Percentiles rank a stretch among this genome's conserved stretches.
Conservation (phyloP, 352 stramenopile genomes). For the Globisporangium orthogonon region DNA sequence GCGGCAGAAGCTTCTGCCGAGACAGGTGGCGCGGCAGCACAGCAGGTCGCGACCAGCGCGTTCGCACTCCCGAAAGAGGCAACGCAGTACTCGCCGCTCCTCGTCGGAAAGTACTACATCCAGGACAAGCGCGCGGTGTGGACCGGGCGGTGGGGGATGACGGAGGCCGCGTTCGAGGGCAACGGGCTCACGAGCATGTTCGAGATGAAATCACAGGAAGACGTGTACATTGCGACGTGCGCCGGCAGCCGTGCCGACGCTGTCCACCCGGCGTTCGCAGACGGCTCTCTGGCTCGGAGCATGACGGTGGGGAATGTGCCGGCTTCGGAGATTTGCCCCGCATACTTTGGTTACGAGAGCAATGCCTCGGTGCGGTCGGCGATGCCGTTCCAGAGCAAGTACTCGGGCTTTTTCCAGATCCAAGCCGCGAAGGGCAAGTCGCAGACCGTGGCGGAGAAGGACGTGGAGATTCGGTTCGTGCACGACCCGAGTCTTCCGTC, state of each 20-base stretch:
- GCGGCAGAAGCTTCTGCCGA: neutral
- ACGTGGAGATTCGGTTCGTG: conserved; percentile 77
- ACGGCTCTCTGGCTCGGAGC: conserved; percentile 43
- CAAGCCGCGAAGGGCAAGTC: conserved; percentile 79
- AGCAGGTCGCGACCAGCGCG: conserved; percentile 2
- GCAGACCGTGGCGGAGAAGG: conserved; percentile 72
- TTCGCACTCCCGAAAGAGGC: conserved; percentile 39
- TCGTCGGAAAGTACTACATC: conserved; percentile 82
- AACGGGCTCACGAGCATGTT: conserved; percentile 78
- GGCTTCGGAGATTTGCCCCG: conserved; percentile 34
- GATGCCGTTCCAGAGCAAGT: conserved; percentile 79
- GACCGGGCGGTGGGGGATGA: conserved; percentile 82
- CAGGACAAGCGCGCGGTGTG: conserved; percentile 77
- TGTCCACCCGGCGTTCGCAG: conserved; percentile 44
- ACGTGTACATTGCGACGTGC: conserved; percentile 54
- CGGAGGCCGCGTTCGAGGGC: conserved; percentile 61
- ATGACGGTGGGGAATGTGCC: conserved; percentile 33
- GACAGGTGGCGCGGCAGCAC: neutral
- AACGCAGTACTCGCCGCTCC: conserved; percentile 59
- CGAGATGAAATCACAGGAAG: conserved; percentile 85
- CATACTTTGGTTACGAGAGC: conserved; percentile 65
- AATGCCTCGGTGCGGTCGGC: conserved; percentile 47
- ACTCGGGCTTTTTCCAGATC: conserved; percentile 85
- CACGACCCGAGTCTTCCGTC: conserved; percentile 59
- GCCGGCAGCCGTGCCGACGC: conserved; percentile 19